Conservation (phyloP, 2,329 filamentous ascomycete species). For the Trichoderma sp. region DNA sequence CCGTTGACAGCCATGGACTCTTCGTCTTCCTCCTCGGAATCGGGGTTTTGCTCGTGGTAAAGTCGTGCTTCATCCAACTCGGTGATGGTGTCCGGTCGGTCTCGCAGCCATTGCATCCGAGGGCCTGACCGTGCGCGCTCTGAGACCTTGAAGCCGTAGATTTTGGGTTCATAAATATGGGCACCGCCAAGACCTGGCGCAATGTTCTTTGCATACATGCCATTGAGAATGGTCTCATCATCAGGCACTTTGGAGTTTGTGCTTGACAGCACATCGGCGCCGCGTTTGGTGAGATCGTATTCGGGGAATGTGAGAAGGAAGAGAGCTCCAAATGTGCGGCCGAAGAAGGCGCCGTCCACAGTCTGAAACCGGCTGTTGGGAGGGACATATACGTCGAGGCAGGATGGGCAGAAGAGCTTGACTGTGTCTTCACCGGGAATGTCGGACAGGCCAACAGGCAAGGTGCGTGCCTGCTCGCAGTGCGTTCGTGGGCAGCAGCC, state of each 20-base stretch:
- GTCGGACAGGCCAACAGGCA: constrained; percentile 91
- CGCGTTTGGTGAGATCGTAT: constrained; percentile 77
- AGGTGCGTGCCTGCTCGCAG: constrained; percentile 84
- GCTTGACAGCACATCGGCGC: constrained; percentile 54
- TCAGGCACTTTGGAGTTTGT: constrained; percentile 34
- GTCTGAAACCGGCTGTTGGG: constrained; percentile 97
- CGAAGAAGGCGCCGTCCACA: constrained; percentile 97
- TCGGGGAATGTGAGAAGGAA: constrained; percentile 99
- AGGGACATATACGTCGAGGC: constrained; percentile 93
- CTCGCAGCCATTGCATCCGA: constrained; percentile 93
- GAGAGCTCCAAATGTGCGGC: constrained; percentile 91
- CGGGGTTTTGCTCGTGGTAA: constrained; percentile 51
- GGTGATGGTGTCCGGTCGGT: constrained; percentile 73
- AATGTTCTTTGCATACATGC: constrained; percentile 81
- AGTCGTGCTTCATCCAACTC: constrained; percentile 77
- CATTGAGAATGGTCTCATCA: constrained; percentile 67
- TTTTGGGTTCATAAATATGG: constrained; percentile 89
- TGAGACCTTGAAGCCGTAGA: constrained; percentile 94
- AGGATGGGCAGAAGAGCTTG: constrained; percentile 96
- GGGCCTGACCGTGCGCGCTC: constrained; percentile 87
- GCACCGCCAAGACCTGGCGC: constrained; percentile 78
- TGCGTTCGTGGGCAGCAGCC: constrained; percentile 92
- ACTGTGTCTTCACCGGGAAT: constrained; percentile 96
- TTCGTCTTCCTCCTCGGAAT: constrained; percentile 60
- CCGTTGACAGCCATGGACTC: constrained; percentile 46